Evolutionary conservation across 495 filamentous ascomycete genomes (phyloP).

Genomic region (Penicillium soppii): DNA sequence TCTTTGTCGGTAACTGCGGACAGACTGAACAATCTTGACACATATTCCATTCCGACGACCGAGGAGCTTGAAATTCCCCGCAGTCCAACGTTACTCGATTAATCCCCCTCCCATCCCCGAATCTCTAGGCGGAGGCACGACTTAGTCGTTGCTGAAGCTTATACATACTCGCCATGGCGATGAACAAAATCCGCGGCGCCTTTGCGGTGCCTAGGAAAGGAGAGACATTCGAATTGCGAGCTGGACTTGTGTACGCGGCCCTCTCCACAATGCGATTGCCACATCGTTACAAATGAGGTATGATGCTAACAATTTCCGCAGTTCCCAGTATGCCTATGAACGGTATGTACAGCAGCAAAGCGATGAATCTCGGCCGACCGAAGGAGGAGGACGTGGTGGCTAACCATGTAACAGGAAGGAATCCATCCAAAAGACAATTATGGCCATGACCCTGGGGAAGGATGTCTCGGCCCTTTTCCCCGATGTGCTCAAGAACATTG

Average conservation of each 20-base stretch:
- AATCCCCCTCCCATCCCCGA: constrained; percentile 21
- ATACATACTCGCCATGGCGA: constrained; percentile 65
- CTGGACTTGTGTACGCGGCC: constrained; percentile 74
- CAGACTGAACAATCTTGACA: constrained; percentile 14
- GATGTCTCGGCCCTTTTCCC: constrained; percentile 97
- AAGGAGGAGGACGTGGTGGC: constrained; percentile 14
- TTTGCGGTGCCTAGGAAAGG: constrained; percentile 92
- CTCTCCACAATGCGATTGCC: constrained; percentile 16
- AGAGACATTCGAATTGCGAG: constrained; percentile 96
- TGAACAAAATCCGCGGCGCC: constrained; percentile 92
- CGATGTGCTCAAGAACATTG: constrained; percentile 98
- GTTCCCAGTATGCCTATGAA: constrained; percentile 98
- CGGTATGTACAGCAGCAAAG: constrained; percentile 46
- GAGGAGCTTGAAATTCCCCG: constrained; percentile 41
- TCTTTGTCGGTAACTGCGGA: constrained; percentile 1
- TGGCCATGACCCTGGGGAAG: constrained; percentile 99
- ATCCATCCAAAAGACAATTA: constrained; percentile 98
- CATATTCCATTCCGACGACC: constrained; percentile 20
- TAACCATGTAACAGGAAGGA: constrained; percentile 68
- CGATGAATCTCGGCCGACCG: neutral
- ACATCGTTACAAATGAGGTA: constrained; percentile 6
- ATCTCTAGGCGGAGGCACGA: constrained; percentile 45
- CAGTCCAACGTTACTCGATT: constrained; percentile 33
- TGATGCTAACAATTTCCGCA: constrained; percentile 32
- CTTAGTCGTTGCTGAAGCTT: constrained; percentile 47